Evolutionary conservation across 345 rosid species (phyloP).

Genomic region (Linum tenue): DNA sequence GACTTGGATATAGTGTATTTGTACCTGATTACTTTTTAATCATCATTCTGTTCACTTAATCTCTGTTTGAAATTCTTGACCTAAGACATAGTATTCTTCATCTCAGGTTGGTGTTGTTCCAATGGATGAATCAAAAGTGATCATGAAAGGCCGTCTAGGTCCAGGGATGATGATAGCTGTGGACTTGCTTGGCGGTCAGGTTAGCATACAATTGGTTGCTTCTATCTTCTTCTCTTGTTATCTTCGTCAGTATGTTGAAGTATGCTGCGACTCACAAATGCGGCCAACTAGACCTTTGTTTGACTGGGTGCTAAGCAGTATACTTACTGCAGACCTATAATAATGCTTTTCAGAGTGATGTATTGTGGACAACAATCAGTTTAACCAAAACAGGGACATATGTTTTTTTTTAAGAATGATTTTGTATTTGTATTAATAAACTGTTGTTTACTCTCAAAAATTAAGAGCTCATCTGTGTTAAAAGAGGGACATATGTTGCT

Average conservation of each 20-base stretch:
- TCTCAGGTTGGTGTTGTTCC: slow-evolving; percentile 93
- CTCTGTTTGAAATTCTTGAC: not conserved
- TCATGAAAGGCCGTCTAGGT: slow-evolving; percentile 91
- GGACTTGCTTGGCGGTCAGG: slow-evolving; percentile 86
- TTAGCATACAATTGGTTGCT: slow-evolving; percentile 25
- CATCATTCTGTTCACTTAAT: not conserved
- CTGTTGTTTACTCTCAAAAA: too few relatives aligned
- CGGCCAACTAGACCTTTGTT: not conserved
- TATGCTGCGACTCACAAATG: not conserved
- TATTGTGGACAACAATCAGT: too few relatives aligned
- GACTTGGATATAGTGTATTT: not conserved
- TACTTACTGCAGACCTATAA: not conserved
- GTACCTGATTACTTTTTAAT: not conserved
- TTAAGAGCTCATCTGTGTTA: too few relatives aligned
- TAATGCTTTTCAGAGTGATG: not conserved
- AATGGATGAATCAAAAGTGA: slow-evolving; percentile 86
- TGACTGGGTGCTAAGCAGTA: not conserved
- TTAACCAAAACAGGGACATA: too few relatives aligned
- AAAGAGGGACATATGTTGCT: too few relatives aligned
- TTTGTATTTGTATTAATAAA: too few relatives aligned
- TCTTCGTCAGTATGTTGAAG: not conserved
- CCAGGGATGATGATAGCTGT: slow-evolving; percentile 99
- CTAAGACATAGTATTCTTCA: slow-evolving; percentile 4
- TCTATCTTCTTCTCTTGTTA: slow-evolving; percentile 1
- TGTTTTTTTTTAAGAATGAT: too few relatives aligned